Conservation (phyloP, 495 filamentous ascomycete genomes). For the Penicillium bialowiezense region DNA sequence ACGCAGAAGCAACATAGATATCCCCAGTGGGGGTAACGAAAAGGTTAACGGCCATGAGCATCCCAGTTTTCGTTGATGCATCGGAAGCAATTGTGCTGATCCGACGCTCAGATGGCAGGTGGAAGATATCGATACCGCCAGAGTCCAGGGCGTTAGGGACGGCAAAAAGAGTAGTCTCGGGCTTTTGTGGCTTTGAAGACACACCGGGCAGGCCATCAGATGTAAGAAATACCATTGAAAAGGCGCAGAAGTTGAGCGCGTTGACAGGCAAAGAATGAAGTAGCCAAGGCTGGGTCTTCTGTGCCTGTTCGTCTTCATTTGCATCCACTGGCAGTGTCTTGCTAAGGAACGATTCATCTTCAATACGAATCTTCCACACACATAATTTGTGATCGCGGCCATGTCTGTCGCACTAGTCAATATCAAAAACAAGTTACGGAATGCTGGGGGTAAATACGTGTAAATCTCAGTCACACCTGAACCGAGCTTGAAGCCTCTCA, state of each 20-base stretch:
- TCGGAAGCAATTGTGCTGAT: slow-evolving; percentile 63
- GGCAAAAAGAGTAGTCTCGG: slow-evolving; percentile 55
- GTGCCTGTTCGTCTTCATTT: slow-evolving; percentile 19
- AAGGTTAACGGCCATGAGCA: slow-evolving; percentile 83
- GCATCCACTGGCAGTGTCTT: slow-evolving; percentile 67
- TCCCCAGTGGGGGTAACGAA: slow-evolving; percentile 35
- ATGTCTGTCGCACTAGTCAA: slow-evolving; percentile 54
- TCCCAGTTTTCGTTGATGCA: slow-evolving; percentile 63
- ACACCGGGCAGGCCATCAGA: background rate
- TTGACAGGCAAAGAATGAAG: slow-evolving; percentile 82
- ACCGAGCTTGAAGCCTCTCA: slow-evolving; percentile 52
- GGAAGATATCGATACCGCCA: slow-evolving; percentile 81
- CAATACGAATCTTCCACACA: slow-evolving; percentile 69
- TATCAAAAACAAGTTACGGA: background rate
- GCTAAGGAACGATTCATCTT: slow-evolving; percentile 58
- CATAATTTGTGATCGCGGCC: slow-evolving; percentile 85
- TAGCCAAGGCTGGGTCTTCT: slow-evolving; percentile 70
- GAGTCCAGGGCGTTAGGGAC: slow-evolving; percentile 76
- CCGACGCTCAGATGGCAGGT: slow-evolving; percentile 70
- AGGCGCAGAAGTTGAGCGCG: slow-evolving; percentile 93
- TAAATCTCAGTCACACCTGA: slow-evolving; percentile 54
- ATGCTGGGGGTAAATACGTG: slow-evolving; percentile 54
- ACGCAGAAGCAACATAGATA: slow-evolving; percentile 65
- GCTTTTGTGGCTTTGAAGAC: background rate
- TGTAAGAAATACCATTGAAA: slow-evolving; percentile 52